Evolutionary conservation across 1,139 yeast species (phyloP).

Genomic region (Wickerhamomyces sp.): DNA sequence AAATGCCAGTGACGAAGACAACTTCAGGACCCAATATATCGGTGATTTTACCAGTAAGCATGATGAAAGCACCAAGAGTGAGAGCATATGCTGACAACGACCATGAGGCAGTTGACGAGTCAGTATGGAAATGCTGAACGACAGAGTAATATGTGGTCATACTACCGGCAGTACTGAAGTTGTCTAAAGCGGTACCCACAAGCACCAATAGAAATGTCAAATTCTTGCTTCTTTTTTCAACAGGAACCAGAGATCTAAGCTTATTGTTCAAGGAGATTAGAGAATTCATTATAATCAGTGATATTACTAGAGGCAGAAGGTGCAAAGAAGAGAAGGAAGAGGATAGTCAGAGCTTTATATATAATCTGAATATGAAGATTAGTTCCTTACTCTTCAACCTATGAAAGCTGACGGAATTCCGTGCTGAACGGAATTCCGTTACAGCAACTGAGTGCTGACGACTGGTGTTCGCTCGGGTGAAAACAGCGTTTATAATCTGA

Average conservation of each 20-base stretch:
- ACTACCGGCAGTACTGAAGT: conserved; percentile 28
- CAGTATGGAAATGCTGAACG: conserved; percentile 19
- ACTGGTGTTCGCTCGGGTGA: too few species aligned
- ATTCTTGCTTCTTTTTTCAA: conserved; percentile 7
- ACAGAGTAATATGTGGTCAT: conserved; percentile 24
- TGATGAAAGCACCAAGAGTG: conserved; percentile 33
- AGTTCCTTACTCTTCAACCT: too few species aligned
- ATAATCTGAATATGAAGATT: too few species aligned
- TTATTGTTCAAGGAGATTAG: neutral
- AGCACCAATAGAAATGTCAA: conserved; percentile 9
- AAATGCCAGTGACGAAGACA: conserved; percentile 22
- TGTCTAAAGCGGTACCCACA: conserved; percentile 21
- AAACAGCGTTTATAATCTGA: too few species aligned
- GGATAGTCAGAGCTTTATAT: too few species aligned
- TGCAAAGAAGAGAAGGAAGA: too few species aligned
- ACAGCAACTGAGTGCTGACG: too few species aligned
- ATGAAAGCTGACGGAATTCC: too few species aligned
- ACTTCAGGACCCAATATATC: conserved; percentile 32
- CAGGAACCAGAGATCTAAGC: conserved; percentile 12
- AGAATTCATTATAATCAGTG: too few species aligned
- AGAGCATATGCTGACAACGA: conserved; percentile 33
- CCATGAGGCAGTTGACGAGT: conserved; percentile 27
- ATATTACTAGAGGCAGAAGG: too few species aligned
- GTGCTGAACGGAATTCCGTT: too few species aligned
- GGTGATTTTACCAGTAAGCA: conserved; percentile 32